Evolutionary conservation across 1,284 basidiomycete genomes (phyloP).

Genomic region (Malassezia slooffiae): DNA sequence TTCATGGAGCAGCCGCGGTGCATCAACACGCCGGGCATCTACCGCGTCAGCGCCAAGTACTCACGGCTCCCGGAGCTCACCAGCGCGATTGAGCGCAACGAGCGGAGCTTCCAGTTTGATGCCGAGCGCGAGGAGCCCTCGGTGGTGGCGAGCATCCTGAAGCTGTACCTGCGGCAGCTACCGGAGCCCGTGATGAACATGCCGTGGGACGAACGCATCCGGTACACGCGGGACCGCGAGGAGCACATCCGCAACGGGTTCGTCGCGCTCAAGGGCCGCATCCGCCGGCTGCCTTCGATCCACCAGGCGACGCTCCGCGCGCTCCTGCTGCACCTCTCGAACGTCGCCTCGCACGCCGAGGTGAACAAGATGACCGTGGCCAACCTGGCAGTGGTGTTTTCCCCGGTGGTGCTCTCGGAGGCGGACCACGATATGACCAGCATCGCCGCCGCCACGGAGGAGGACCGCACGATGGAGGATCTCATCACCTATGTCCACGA

Average conservation of each 20-base stretch:
- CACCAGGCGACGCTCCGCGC: constrained; percentile 80
- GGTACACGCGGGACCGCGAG: constrained; percentile 37
- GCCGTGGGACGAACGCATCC: constrained; percentile 64
- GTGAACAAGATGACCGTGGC: constrained; percentile 91
- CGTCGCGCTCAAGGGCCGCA: constrained; percentile 35
- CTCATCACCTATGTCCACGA: constrained; percentile 32
- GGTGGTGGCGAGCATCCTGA: constrained; percentile 78
- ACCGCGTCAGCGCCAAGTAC: constrained; percentile 59
- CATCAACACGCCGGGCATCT: constrained; percentile 64
- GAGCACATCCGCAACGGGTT: constrained; percentile 56
- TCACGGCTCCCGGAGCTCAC: constrained; percentile 73
- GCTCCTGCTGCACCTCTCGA: constrained; percentile 75
- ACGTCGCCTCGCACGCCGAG: constrained; percentile 59
- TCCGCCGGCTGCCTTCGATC: constrained; percentile 55
- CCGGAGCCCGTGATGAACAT: constrained; percentile 87
- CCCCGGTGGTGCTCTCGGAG: constrained; percentile 38
- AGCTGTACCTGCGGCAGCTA: constrained; percentile 81
- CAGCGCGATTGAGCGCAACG: constrained; percentile 79
- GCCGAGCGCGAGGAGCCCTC: constrained; percentile 68
- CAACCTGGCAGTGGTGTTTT: constrained; percentile 46
- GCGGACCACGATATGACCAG: constrained; percentile 32
- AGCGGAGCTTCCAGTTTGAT: constrained; percentile 69
- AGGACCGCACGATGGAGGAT: constrained; percentile 40
- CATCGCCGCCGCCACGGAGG: constrained; percentile 38
- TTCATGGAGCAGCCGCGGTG: constrained; percentile 64